Conservation (phyloP, 139 green algal species). For the Dunaliella primolecta region DNA sequence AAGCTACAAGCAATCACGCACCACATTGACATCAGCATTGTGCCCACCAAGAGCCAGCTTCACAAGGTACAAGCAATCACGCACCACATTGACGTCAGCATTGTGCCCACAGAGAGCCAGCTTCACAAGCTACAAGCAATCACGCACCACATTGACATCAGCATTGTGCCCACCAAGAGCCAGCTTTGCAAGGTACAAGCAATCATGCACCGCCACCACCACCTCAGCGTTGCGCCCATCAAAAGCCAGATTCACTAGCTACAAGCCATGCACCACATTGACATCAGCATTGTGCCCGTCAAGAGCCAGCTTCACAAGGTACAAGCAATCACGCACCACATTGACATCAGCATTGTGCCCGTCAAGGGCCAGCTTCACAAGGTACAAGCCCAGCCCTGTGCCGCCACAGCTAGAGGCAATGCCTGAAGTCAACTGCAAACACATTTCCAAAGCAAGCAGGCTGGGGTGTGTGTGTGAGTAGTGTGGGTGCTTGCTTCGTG, state of each 20-base stretch:
- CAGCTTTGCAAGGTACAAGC: not conserved
- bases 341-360: constrained; percentile 61
- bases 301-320: not conserved
- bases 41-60: constrained; percentile 47
- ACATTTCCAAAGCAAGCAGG: no score
- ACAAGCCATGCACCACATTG: constrained; percentile 40
- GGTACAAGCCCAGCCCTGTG: constrained; percentile 59
- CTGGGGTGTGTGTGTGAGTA: not conserved
- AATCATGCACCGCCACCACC: constrained; percentile 30
- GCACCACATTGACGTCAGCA: no score
- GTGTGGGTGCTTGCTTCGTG: no score
- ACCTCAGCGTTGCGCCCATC: constrained; percentile 62
- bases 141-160: not conserved
- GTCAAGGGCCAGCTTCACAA: constrained; percentile 40
- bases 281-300: not conserved
- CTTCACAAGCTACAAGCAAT: no score
- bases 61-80: constrained; percentile 55
- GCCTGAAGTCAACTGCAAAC: not conserved
- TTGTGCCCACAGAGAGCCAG: no score
- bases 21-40: constrained; percentile 54
- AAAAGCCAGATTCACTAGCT: constrained; percentile 39
- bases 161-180: not conserved
- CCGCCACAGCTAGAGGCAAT: constrained; percentile 40
- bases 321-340: constrained; percentile 27
- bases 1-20: constrained; percentile 11